Conservation (phyloP, 495 filamentous ascomycete species). For the Cladorrhinum samala region DNA sequence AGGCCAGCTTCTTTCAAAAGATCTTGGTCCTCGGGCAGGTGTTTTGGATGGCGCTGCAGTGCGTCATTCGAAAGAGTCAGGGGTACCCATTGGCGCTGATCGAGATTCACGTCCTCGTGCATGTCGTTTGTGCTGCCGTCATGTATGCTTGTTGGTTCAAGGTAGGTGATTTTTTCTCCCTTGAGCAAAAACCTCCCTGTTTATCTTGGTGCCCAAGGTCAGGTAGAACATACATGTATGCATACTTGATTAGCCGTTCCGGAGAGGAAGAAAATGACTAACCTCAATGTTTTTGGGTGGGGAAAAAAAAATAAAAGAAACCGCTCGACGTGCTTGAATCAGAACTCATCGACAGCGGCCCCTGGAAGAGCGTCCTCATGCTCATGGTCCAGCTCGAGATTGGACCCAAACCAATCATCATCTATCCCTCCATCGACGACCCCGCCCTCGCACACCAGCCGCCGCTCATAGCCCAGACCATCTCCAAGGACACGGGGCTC, state of each 20-base stretch:
- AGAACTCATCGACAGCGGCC: not conserved
- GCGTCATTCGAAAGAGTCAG: conserved; percentile 12
- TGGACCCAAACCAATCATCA: not conserved
- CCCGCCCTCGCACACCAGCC: no score
- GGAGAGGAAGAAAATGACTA: no score
- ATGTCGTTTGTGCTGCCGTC: conserved; percentile 30
- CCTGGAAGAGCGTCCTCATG: not conserved
- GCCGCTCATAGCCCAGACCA: no score
- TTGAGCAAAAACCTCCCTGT: no score
- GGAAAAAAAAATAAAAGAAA: not conserved
- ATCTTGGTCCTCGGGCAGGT: conserved; percentile 26
- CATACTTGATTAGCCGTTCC: no score
- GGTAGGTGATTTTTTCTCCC: not conserved
- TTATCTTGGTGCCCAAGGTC: no score
- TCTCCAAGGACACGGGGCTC: no score
- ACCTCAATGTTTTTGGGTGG: no score
- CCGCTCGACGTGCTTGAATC: not conserved
- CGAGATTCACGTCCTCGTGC: conserved; percentile 33
- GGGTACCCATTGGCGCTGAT: conserved; percentile 25
- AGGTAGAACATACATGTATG: no score
- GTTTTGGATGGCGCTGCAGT: conserved; percentile 30
- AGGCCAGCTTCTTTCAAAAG: conserved; percentile 30
- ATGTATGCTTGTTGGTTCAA: conserved; percentile 24
- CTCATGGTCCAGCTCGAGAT: not conserved
- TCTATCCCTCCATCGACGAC: not conserved